Conservation (phyloP, 2,329 filamentous ascomycete species). For the Penicillium sp. region DNA sequence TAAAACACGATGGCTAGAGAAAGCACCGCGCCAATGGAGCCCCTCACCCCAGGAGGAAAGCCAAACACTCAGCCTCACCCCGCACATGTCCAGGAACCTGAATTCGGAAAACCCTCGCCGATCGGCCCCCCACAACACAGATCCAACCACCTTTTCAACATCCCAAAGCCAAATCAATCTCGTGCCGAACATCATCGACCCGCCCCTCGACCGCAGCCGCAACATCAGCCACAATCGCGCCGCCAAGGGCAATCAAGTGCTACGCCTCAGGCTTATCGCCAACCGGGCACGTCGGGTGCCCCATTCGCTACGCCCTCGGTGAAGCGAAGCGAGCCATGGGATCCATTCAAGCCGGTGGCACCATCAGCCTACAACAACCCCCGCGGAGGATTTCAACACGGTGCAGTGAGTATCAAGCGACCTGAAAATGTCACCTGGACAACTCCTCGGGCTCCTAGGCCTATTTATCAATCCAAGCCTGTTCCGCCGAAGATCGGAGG, state of each 20-base stretch:
- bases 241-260: conserved; percentile 15
- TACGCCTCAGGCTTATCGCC: conserved; percentile 20
- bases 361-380: conserved; percentile 40
- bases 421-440: conserved; percentile 51
- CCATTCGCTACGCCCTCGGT: conserved; percentile 22
- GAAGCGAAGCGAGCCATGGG: conserved; percentile 34
- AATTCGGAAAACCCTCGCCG: conserved; percentile 62
- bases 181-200: conserved; percentile 53
- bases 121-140: conserved; percentile 49
- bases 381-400: conserved; percentile 28
- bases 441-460: conserved; percentile 52
- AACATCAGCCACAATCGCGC: conserved; percentile 5
- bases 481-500: conserved; percentile 42
- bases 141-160: conserved; percentile 51
- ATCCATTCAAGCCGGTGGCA: conserved; percentile 43
- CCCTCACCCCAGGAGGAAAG: conserved; percentile 35
- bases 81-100: conserved; percentile 43
- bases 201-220: conserved; percentile 23
- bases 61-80: conserved; percentile 36
- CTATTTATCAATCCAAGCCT: conserved; percentile 54
- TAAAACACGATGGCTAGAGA: conserved; percentile 50
- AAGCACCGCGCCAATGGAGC: conserved; percentile 46
- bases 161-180: conserved; percentile 50
- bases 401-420: conserved; percentile 47
- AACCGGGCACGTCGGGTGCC: conserved; percentile 18